A percentile compares a stretch with the other conserved stretches of the same genome.
Conservation (phyloP, 2,329 filamentous ascomycete genomes). For the Epichloe festucae region DNA sequence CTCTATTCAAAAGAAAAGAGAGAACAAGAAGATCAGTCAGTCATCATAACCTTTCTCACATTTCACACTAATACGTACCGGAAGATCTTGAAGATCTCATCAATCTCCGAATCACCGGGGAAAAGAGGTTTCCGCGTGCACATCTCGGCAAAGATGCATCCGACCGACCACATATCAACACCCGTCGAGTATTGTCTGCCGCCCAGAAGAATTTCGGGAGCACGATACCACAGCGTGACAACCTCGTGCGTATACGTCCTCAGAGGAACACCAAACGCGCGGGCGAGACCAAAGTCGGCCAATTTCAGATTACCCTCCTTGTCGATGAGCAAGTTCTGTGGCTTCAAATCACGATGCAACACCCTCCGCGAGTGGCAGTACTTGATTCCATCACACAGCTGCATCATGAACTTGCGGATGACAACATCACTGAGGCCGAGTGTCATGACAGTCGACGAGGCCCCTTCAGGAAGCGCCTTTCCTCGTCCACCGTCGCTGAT, state of each 20-base stretch:
- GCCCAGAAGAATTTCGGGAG: slow-evolving; percentile 80
- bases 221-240: slow-evolving; percentile 85
- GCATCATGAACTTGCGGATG: slow-evolving; percentile 87
- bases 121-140: slow-evolving; percentile 87
- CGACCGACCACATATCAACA: slow-evolving; percentile 92
- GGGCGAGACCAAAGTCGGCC: slow-evolving; percentile 78
- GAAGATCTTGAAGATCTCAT: slow-evolving; percentile 46
- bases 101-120: slow-evolving; percentile 66
- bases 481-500: slow-evolving; percentile 74
- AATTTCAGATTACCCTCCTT: slow-evolving; percentile 80
- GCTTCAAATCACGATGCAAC: slow-evolving; percentile 79
- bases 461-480: slow-evolving; percentile 71
- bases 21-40: not conserved
- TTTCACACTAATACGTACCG: slow-evolving; percentile 37
- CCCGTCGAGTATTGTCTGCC: slow-evolving; percentile 87
- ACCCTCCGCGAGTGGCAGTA: slow-evolving; percentile 86
- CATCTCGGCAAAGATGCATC: slow-evolving; percentile 95
- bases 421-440: slow-evolving; percentile 67
- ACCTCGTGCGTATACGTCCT: slow-evolving; percentile 93
- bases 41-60: not conserved
- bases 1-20: slow-evolving; percentile 24
- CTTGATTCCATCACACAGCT: slow-evolving; percentile 69
- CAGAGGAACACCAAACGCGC: slow-evolving; percentile 82
- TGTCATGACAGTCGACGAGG: slow-evolving; percentile 47
- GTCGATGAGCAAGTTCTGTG: slow-evolving; percentile 80